Evolutionary conservation across 495 filamentous ascomycete species (phyloP).

Genomic region (Penicillium desertorum): DNA sequence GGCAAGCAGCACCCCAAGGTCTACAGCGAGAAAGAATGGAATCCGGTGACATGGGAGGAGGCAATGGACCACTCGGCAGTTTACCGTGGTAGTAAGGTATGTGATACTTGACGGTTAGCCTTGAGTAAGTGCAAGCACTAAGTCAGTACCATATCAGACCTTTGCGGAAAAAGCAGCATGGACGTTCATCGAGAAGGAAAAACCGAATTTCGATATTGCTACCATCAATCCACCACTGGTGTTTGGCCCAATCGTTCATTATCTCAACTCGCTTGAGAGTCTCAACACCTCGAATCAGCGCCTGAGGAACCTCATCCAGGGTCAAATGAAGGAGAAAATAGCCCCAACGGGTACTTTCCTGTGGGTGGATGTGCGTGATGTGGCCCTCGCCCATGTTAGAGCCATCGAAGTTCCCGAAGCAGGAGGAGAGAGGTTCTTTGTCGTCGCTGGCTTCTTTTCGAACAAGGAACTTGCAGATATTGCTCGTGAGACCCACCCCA

Average conservation of each 20-base stretch:
- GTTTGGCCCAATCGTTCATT: constrained; percentile 65
- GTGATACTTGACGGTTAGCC: background rate
- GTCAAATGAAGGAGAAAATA: constrained; percentile 64
- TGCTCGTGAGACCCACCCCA: constrained; percentile 63
- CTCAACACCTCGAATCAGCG: constrained; percentile 69
- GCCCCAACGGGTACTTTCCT: constrained; percentile 55
- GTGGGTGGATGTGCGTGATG: constrained; percentile 69
- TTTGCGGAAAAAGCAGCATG: constrained; percentile 72
- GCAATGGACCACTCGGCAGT: constrained; percentile 56
- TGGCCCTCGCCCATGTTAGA: constrained; percentile 69
- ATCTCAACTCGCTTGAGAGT: constrained; percentile 62
- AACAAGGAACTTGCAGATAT: constrained; percentile 66
- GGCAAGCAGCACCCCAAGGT: constrained; percentile 46
- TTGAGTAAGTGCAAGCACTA: background rate
- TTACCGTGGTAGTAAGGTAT: constrained; percentile 68
- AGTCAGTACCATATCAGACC: constrained; percentile 28
- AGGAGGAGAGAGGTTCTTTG: constrained; percentile 69
- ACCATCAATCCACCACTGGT: constrained; percentile 75
- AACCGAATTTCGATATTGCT: constrained; percentile 71
- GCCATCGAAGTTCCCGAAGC: constrained; percentile 68
- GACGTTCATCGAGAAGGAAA: constrained; percentile 77
- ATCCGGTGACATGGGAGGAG: constrained; percentile 73
- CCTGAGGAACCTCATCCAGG: constrained; percentile 54
- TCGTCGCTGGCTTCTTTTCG: constrained; percentile 60
- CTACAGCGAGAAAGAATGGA: constrained; percentile 79